phyloP scores from a whole-genome alignment of 1,284 basidiomycete species.

The Mrakiaceae sp. region DNA sequence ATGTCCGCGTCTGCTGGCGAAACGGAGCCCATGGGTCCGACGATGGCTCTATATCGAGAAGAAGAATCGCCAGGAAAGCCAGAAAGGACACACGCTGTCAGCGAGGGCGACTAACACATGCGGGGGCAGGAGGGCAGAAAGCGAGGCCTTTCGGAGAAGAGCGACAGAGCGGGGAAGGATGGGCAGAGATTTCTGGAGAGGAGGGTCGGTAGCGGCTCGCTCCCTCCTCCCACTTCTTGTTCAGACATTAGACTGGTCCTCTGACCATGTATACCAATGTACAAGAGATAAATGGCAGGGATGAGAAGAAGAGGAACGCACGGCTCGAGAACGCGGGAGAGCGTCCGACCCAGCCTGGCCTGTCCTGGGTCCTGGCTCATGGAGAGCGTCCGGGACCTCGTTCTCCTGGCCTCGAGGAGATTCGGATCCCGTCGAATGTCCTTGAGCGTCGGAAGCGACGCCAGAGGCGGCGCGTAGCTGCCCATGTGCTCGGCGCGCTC shows the following conservation, averaged over 20 bases:
- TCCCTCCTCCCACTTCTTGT: neutral
- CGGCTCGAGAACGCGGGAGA: constrained; percentile 3
- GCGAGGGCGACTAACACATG: too few relatives aligned
- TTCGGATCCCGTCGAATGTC: constrained; percentile 1
- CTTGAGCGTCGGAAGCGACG: constrained; percentile 6
- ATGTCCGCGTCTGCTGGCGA: too few relatives aligned
- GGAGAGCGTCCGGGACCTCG: neutral
- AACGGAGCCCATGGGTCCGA: too few relatives aligned
- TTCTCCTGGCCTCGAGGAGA: neutral
- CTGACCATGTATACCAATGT: neutral
- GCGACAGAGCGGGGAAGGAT: neutral
- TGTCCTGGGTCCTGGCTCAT: neutral
- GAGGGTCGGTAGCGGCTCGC: too few relatives aligned
- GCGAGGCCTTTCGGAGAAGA: neutral
- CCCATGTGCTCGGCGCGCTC: neutral
- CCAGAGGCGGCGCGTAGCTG: neutral
- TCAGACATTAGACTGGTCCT: neutral
- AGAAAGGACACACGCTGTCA: too few relatives aligned
- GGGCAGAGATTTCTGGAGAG: neutral
- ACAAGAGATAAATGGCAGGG: neutral
- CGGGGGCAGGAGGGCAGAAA: neutral
- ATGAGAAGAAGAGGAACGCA: neutral
- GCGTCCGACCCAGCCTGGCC: neutral
- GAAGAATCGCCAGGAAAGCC: too few relatives aligned
- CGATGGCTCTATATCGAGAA: too few relatives aligned